Base-by-base conservation (phyloP, 2,329 filamentous ascomycete genomes). In the Microdochium trichocladiopsis region DNA sequence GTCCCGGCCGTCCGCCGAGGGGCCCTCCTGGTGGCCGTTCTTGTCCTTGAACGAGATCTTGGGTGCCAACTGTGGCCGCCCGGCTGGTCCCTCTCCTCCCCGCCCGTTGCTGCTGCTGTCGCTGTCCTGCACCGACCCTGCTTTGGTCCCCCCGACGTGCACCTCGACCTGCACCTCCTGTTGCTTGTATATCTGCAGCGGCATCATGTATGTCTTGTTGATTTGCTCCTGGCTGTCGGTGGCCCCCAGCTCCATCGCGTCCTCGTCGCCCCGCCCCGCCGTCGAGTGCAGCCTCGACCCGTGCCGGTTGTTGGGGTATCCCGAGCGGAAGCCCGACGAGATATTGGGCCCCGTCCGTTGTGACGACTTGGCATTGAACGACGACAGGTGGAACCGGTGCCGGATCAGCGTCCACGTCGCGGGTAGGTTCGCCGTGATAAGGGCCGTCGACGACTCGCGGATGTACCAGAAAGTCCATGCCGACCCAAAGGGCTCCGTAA, bases 381-480 rank as follows among this genome's bases (percentile, higher is more conserved):
- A 45, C 41, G 41, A 45, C 21, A 71, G 59, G 52, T 65, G 58
- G 58, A 74, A 70, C 25, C 66, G 53, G 6, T 65, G 64, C 22
- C 70, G 71, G n/a, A 72, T 56, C 2, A 73, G 59, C 0, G 71
- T 70, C 72, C 72, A 75, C 1, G 69, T 69, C 12, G 72, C 63
- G 9, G 72, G 72, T 2, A 75, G 65, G 49, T 75, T 74, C 45
- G 71, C 63, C 14, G 69, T 66, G 56, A 74, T 72, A 33, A 75
- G 63, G 14, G 72, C 70, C 4, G 72, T 74, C 1, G 72, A 73
- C 0, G 72, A 72, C 55, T 75, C 72, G 31, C 72, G 70, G 49
- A 74, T 69, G 57, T 74, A 75, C 72, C 72, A 75, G 50, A 68
- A 71, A 2, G 68, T 69, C 72, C 71, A 75, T 12, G 63, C 56